These are phyloP conservation scores for Aspergillus sp. DNA, from an alignment of 2,329 filamentous ascomycete species.

Conservation along the genomic window DNA sequence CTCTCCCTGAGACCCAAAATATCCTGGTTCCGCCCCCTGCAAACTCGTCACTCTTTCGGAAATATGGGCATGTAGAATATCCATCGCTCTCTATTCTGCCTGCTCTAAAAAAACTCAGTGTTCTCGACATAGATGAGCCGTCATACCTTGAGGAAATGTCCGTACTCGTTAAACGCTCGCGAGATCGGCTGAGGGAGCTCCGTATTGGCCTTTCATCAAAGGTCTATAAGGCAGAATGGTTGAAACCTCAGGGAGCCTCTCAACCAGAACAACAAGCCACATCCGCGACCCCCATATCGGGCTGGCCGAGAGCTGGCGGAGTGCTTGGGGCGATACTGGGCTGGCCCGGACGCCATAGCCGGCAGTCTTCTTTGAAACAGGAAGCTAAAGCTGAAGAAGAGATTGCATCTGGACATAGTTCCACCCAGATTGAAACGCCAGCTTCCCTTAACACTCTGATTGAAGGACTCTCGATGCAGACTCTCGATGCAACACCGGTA, in stretches of 20 bases:
- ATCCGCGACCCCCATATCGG: constrained; percentile 8
- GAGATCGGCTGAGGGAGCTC: constrained; percentile 66
- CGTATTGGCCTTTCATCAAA: constrained; percentile 67
- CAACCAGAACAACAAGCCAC: constrained; percentile 15
- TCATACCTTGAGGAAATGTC: constrained; percentile 82
- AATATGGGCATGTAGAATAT: constrained; percentile 66
- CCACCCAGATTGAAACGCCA: neutral
- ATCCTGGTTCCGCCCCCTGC: constrained; percentile 16
- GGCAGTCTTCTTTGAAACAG: constrained; percentile 1
- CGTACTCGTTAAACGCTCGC: constrained; percentile 70
- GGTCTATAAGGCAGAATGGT: constrained; percentile 26
- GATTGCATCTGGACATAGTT: neutral
- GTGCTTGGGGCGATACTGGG: constrained; percentile 32
- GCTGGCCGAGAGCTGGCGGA: constrained; percentile 35
- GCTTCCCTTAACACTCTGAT: neutral
- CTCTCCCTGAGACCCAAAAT: constrained; percentile 19
- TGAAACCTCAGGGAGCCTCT: constrained; percentile 23
- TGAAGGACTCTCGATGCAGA: neutral
- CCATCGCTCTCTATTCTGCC: constrained; percentile 78
- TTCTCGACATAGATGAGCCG: constrained; percentile 80
- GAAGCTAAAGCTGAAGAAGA: neutral
- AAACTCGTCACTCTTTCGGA: constrained; percentile 45
- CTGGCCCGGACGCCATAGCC: constrained; percentile 2
- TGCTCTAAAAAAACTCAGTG: constrained; percentile 70
- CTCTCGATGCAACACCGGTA: neutral